These are phyloP conservation scores for Petasospora rhodanensis DNA, from an alignment of 1,139 yeast genomes.

Conservation along the genomic window DNA sequence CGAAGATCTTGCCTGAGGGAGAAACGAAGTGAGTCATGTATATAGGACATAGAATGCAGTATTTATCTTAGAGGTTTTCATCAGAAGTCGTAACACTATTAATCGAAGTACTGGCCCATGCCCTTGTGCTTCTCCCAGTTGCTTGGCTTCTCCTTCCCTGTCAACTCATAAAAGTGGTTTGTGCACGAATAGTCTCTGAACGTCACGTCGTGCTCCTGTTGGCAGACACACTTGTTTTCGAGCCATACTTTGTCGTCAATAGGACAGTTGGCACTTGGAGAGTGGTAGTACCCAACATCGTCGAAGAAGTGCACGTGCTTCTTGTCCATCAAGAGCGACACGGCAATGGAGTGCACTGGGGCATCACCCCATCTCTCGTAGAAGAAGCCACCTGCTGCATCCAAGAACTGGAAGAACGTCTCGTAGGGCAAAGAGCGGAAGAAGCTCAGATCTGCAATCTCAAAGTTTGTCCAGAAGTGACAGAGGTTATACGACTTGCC, in stretches of 20 bases:
- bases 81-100: constrained; percentile 1
- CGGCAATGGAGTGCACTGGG: constrained; percentile 76
- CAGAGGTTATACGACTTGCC: constrained; percentile 72
- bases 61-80: too few relatives aligned
- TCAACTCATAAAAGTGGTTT: constrained; percentile 43
- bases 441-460: constrained; percentile 72
- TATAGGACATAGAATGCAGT: neutral
- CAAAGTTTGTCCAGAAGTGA: constrained; percentile 94
- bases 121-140: constrained; percentile 41
- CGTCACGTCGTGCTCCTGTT: constrained; percentile 36
- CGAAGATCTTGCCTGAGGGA: constrained; percentile 7
- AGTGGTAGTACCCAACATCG: constrained; percentile 55
- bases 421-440: constrained; percentile 68
- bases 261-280: constrained; percentile 60
- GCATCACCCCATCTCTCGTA: constrained; percentile 98
- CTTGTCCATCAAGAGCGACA: constrained; percentile 43
- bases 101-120: constrained; percentile 13
- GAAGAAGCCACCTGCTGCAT: constrained; percentile 79
- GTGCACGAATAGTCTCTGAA: constrained; percentile 40
- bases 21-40: constrained; percentile 1
- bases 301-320: constrained; percentile 49
- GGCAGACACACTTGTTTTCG: constrained; percentile 48
- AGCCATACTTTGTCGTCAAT: constrained; percentile 30
- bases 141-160: constrained; percentile 41
- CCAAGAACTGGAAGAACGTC: constrained; percentile 67